phyloP scores from a whole-genome alignment of 2,329 filamentous ascomycete species.

The Ceratocystis huliohia region DNA sequence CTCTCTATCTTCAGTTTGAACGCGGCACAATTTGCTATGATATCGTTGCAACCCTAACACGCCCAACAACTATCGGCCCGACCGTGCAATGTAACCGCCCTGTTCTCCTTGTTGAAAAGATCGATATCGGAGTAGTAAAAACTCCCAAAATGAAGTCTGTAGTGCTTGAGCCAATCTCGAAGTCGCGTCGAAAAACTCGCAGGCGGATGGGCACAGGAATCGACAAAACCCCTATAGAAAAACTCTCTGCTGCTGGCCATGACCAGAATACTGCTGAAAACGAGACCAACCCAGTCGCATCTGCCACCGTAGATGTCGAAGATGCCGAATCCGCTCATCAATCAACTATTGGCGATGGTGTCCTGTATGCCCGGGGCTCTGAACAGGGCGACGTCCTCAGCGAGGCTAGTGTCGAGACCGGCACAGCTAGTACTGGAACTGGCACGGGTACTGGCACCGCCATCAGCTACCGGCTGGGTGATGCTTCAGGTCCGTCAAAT shows the following conservation, averaged over 20 bases:
- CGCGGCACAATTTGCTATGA: conserved; percentile 86
- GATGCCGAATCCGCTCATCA: conserved; percentile 28
- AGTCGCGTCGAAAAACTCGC: conserved; percentile 41
- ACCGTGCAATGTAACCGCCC: conserved; percentile 70
- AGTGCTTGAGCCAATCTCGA: conserved; percentile 76
- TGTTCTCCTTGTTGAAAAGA: conserved; percentile 63
- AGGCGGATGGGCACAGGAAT: conserved; percentile 13
- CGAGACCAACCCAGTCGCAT: conserved; percentile 18
- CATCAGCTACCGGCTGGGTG: conserved; percentile 9
- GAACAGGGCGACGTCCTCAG: conserved; percentile 45
- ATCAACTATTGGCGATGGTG: conserved; percentile 32
- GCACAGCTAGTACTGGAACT: conserved; percentile 24
- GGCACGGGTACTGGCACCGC: conserved; percentile 19
- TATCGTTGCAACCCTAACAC: conserved; percentile 77
- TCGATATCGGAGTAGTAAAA: conserved; percentile 67
- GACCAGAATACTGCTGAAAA: conserved; percentile 13
- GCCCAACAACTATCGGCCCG: conserved; percentile 73
- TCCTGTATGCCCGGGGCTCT: conserved; percentile 26
- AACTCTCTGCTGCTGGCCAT: not conserved
- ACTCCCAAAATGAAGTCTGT: conserved; percentile 70
- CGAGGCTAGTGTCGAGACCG: conserved; percentile 59
- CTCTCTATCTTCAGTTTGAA: conserved; percentile 58
- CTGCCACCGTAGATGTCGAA: conserved; percentile 27
- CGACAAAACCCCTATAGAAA: conserved; percentile 14
- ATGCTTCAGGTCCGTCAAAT: not conserved